Conservation (phyloP, 371 early-diverging fungal genomes). For the Mucor circinelloides region DNA sequence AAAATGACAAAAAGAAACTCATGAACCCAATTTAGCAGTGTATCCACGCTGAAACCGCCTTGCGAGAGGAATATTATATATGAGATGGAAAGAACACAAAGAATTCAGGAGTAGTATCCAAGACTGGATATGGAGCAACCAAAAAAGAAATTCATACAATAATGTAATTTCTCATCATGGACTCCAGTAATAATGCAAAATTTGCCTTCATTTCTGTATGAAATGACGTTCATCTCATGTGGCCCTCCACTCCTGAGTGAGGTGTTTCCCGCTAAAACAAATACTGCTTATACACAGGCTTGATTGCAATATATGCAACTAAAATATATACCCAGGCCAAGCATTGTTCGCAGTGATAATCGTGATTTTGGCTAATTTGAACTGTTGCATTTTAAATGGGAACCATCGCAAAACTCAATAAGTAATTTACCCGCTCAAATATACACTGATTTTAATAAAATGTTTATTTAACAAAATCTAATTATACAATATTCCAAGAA, state of each 20-base stretch:
- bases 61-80: background rate
- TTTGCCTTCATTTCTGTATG: background rate
- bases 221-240: background rate
- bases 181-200: background rate
- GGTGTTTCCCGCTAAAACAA: background rate
- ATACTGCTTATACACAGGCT: background rate
- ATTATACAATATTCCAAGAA: too few relatives aligned
- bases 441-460: too few relatives aligned
- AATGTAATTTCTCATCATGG: background rate
- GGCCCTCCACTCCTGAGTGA: background rate
- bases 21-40: background rate
- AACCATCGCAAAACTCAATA: too few relatives aligned
- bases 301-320: background rate
- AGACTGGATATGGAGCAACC: too few relatives aligned
- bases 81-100: background rate
- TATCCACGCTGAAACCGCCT: background rate
- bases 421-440: too few relatives aligned
- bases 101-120: background rate
- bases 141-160: background rate
- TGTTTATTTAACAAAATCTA: too few relatives aligned
- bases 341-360: background rate
- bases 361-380: background rate
- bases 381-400: conserved; percentile 1
- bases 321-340: conserved; percentile 2
- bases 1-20: background rate